Evolutionary conservation across 2,329 filamentous ascomycete genomes (phyloP), one percentile per base, ranked within the genome.

Genomic region (Neonectria faginata): DNA sequence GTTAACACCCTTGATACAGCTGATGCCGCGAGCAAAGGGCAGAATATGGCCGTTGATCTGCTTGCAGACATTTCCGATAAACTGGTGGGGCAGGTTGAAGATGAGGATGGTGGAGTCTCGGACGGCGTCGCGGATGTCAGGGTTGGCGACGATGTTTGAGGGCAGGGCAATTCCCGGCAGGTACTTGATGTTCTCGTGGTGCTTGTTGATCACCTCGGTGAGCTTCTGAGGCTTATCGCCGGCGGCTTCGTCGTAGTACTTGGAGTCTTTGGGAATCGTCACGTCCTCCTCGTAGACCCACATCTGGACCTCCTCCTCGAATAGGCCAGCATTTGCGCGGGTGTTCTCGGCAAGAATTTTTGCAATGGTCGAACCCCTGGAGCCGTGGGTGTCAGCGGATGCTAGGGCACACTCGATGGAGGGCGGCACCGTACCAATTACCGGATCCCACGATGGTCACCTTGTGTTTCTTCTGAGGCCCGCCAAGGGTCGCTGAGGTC

Each of bases 141-240:
- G 91, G 78, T 96, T 96, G 72, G 94, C 94, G 72, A 94, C 80
- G 62, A 97, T 83, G 79, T 99, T 99, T 66, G 84, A 75, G 4
- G 96, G 96, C 2, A 99, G 88, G 33, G 86, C 83, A 76, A 99
- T 92, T 73, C 89, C 89, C n/a, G 95, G 93, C 10, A 99, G 91
- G 82, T 99, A 99, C 82, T 98, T 99, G 83, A 97, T 86, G 80
- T 99, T 99, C 84, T 99, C 96, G 82, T 98, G 94, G 75, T 92
- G 82, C 48, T 86, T 87, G 84, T 99, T 99, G 88, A 99, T 97
- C 73, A 99, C 81, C 56, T 88, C 80, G 8, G 96, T 97, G 79
- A 99, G 90, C 82, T 97, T 97, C 79, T 96, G 92, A 3, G 91
- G 88, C 68, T 88, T 84, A 67, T 88, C 86, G 75, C 87, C 86